These are phyloP conservation scores for Capronia coronata DNA, from an alignment of 2,329 filamentous ascomycete species.

Conservation along the genomic window DNA sequence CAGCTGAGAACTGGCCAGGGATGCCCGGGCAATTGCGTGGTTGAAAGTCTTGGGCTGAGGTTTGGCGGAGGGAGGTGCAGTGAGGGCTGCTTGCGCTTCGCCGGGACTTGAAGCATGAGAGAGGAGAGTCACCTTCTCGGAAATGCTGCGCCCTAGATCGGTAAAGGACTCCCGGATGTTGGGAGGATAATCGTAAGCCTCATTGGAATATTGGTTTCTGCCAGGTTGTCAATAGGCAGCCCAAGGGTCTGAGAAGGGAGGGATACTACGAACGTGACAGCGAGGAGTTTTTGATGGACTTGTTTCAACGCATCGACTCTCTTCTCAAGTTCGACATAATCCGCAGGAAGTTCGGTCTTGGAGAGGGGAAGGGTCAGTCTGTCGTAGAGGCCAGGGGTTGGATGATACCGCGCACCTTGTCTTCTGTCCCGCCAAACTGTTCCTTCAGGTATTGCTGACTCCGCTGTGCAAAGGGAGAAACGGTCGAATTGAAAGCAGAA, in stretches of 20 bases:
- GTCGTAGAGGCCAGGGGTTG: not conserved
- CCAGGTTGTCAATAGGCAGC: slow-evolving; percentile 8
- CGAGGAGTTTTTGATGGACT: slow-evolving; percentile 93
- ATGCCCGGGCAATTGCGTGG: slow-evolving; percentile 89
- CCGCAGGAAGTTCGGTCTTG: slow-evolving; percentile 88
- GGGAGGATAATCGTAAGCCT: slow-evolving; percentile 83
- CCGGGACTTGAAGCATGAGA: slow-evolving; percentile 78
- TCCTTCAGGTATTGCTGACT: slow-evolving; percentile 98
- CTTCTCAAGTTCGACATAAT: slow-evolving; percentile 98
- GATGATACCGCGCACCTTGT: slow-evolving; percentile 59
- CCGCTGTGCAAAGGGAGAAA: slow-evolving; percentile 87
- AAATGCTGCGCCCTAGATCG: slow-evolving; percentile 89
- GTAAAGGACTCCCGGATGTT: slow-evolving; percentile 98
- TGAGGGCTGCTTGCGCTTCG: slow-evolving; percentile 90
- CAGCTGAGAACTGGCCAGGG: slow-evolving; percentile 76
- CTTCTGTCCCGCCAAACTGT: slow-evolving; percentile 87
- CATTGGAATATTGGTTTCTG: slow-evolving; percentile 88
- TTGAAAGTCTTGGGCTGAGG: slow-evolving; percentile 98
- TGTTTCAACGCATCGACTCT: slow-evolving; percentile 94
- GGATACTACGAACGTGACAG: slow-evolving; percentile 64
- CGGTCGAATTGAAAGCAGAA: slow-evolving; percentile 61
- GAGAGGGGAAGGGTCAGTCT: not conserved
- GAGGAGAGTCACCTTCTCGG: slow-evolving; percentile 87
- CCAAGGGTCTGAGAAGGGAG: not conserved
- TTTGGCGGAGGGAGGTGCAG: slow-evolving; percentile 81